Evolutionary conservation across 1,284 basidiomycete species (phyloP), one percentile per base, ranked within the genome.

Genomic region (Austropuccinia psidii): DNA sequence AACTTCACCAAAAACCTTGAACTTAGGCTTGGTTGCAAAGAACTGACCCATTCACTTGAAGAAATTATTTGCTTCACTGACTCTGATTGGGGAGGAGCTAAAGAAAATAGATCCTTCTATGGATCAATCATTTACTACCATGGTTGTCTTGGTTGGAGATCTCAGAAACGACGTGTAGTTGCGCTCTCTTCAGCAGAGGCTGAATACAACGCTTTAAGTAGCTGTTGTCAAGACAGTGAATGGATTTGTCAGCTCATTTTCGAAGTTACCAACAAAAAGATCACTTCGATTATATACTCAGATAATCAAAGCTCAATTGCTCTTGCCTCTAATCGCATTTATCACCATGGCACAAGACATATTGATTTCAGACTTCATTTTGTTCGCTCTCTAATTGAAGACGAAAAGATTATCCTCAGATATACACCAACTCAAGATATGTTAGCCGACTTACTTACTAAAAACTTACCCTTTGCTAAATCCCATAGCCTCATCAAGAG

Each of bases 131-230:
- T 62, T 7, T 62, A 43, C 43, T 47, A 45, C n/a, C 19, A 45
- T 11, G 60, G 37, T 4, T n/a, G 41, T 13, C 35, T 43, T 41
- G 60, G 60, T 5, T 62, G 60, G 60, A 9, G 39, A 29, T 39
- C 33, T 24, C 37, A 47, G 19, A 62, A 39, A 17, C 60, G 41
- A 62, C 24, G n/a, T 21, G 15, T n/a, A 43, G 50, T 39, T 17
- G 24, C 60, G 4, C 60, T 62, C 37, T 62, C 60, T 24, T 43
- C 60, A 11, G 43, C 60, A n/a, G 60, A 62, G 45, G 41, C n/a
- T 11, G 24, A 62, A 62, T 39, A 39, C 3, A 15, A 29, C 4
- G 60, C 37, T 6, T 21, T 62, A 13, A 21, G n/a, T 47, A 5
- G 41, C 41, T 43, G 37, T 39, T 27, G 27, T 4, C 60, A 62